phyloP scores from a whole-genome alignment of 2,329 filamentous ascomycete species.

The Fonsecaea multimorphosa region DNA sequence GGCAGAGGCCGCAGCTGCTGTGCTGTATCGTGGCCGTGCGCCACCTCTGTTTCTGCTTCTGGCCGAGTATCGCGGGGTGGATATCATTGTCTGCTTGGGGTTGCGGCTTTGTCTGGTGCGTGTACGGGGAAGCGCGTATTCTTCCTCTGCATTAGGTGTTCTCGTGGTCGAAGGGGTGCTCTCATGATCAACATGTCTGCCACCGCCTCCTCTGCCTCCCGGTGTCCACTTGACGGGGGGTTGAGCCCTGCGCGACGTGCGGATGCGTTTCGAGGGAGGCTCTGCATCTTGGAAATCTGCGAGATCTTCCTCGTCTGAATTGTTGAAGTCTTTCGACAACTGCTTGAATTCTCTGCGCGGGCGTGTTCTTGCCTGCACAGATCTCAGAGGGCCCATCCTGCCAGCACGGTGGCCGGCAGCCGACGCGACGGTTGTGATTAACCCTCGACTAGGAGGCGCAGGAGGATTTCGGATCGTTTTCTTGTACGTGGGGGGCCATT shows the following conservation, averaged over 20 bases:
- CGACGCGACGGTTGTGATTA: conserved; percentile 26
- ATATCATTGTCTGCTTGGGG: conserved; percentile 29
- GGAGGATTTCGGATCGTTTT: conserved; percentile 25
- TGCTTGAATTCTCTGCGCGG: conserved; percentile 45
- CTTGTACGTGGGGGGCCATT: conserved; percentile 26
- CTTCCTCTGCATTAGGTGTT: conserved; percentile 61
- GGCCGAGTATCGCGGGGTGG: conserved; percentile 35
- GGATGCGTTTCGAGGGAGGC: conserved; percentile 71
- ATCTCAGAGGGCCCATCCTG: conserved; percentile 37
- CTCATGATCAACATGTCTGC: conserved; percentile 79
- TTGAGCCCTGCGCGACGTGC: conserved; percentile 59
- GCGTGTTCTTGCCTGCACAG: conserved; percentile 35
- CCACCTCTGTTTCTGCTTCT: conserved; percentile 35
- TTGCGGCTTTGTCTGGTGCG: conserved; percentile 53
- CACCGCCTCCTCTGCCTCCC: conserved; percentile 83
- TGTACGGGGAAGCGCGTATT: conserved; percentile 52
- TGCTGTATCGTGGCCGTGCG: conserved; percentile 73
- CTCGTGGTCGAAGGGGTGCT: conserved; percentile 21
- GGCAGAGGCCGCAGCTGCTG: conserved; percentile 83
- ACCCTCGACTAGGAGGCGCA: conserved; percentile 28
- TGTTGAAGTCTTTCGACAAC: conserved; percentile 40
- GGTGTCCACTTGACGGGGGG: conserved; percentile 60
- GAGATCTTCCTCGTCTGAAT: conserved; percentile 43
- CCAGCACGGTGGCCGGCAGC: conserved; percentile 10
- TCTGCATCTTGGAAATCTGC: conserved; percentile 51